These are phyloP conservation scores for Psilocybe subaeruginosa DNA, from an alignment of 768 basidiomycete species.

Conservation along the genomic window DNA sequence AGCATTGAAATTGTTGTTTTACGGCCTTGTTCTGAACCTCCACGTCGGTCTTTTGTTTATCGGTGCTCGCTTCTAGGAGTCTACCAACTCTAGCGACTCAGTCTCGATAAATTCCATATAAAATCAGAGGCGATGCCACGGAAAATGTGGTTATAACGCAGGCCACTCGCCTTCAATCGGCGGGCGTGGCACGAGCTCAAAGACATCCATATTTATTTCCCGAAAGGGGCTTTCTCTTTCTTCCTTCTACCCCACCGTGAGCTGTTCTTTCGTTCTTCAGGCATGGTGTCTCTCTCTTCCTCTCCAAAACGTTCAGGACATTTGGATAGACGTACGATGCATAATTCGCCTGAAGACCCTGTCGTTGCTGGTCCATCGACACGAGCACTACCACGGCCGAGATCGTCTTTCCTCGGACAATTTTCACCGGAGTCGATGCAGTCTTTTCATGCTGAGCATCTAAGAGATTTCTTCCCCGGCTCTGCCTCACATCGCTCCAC, in stretches of 20 bases:
- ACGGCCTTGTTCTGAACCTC: neutral
- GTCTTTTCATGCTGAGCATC: neutral
- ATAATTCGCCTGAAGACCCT: neutral
- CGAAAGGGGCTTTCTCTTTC: constrained; percentile 20
- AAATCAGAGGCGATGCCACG: neutral
- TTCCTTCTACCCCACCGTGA: constrained; percentile 19
- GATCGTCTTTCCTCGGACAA: neutral
- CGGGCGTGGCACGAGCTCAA: constrained; percentile 16
- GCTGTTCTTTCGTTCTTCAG: neutral
- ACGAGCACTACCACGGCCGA: neutral
- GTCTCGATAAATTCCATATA: neutral
- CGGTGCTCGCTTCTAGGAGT: neutral
- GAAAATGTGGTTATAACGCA: neutral
- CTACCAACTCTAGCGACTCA: too few relatives aligned
- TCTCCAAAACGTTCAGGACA: neutral
- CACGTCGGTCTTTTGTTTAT: constrained; percentile 1
- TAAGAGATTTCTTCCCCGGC: neutral
- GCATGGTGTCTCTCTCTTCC: constrained; percentile 8
- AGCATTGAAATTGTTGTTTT: neutral
- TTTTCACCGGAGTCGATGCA: neutral
- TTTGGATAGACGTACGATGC: neutral
- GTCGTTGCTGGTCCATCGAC: constrained; percentile 5
- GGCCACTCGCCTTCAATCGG: neutral
- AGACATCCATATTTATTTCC: constrained; percentile 13
- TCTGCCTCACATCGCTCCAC: constrained; percentile 4